Base-by-base conservation (phyloP, 148 eudicot genomes). In the Silene uniflora region DNA sequence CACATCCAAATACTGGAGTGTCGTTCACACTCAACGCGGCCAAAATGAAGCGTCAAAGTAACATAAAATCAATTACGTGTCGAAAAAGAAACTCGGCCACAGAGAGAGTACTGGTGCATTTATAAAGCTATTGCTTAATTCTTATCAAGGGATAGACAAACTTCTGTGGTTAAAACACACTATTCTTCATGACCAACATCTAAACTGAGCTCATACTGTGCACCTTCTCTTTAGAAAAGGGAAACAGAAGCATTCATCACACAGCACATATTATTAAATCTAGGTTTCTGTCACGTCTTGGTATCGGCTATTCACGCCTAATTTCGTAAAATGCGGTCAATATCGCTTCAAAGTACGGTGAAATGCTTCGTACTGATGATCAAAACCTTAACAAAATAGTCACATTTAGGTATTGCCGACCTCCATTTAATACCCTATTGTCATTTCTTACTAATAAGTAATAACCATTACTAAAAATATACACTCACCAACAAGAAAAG, bases 401-500 rank as follows among this genome's bases (percentile, higher is more conserved):
- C 56, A 52, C 56, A 52, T 52, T 52, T 52, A 13, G 17, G 56
- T 14, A 18, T 16, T 16, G 17, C 56, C 17, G 56, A 52, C 17
- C 56, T 16, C 17, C 17, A 14, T 49, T 49, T 49, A 49, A 49
- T 49, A 49, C 16, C 55, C 55, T 11, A 39, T 10, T 32, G 23
- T 62, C 62, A 22, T 12, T 21, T 21, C 17, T 16, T 19, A 32
- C 35, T 32, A 17, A 4, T n/a, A 2, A 9, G 54, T 18, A 19
- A 21, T 24, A 0, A 14, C 10, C 35, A 74, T 44, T 39, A 66
- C 25, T 68, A 9, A 42, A 25, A 56, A 73, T 12, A 59, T 6
- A 29, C 11, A 75, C 76, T 49, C 88, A 95, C 98, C 98, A 73
- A 92, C 96, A 76, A 95, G 85, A 80, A 95, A 95, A 59, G 99